These are phyloP conservation scores for Tricholomella constricta DNA, from an alignment of 768 basidiomycete genomes.

Conservation along the genomic window DNA sequence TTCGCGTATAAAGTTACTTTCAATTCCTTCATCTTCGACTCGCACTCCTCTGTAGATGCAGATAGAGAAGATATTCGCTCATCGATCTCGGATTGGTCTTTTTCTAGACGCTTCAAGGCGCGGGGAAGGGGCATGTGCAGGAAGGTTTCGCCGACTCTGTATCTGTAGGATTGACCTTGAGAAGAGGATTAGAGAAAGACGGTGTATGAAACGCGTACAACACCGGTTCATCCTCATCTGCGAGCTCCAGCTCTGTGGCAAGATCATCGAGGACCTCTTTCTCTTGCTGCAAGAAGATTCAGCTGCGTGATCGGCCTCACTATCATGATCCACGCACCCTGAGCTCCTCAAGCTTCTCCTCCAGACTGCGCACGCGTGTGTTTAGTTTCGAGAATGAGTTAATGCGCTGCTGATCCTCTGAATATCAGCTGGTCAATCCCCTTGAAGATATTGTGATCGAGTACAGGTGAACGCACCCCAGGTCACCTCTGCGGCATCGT, in stretches of 20 bases:
- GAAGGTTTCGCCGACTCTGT: slow-evolving; percentile 89
- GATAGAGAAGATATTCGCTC: slow-evolving; percentile 53
- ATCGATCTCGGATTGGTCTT: slow-evolving; percentile 63
- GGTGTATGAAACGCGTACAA: slow-evolving; percentile 48
- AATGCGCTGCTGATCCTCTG: slow-evolving; percentile 88
- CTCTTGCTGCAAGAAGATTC: slow-evolving; percentile 67
- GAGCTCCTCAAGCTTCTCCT: slow-evolving; percentile 70
- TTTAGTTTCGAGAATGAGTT: slow-evolving; percentile 92
- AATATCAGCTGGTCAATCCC: slow-evolving; percentile 8
- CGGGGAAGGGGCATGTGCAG: slow-evolving; percentile 71
- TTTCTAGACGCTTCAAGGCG: slow-evolving; percentile 72
- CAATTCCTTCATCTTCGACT: slow-evolving; percentile 76
- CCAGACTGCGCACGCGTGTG: slow-evolving; percentile 67
- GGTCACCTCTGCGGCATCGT: slow-evolving; percentile 76
- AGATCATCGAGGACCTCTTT: slow-evolving; percentile 94
- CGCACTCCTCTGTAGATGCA: slow-evolving; percentile 60
- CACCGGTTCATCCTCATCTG: slow-evolving; percentile 81
- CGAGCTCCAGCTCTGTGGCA: slow-evolving; percentile 82
- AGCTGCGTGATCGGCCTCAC: neutral
- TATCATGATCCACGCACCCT: slow-evolving; percentile 51
- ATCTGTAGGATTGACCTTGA: slow-evolving; percentile 47
- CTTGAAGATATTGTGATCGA: slow-evolving; percentile 1
- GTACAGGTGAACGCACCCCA: slow-evolving; percentile 59
- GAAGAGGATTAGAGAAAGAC: neutral
- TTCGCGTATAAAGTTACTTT: slow-evolving; percentile 85